Percentiles rank a stretch among this genome's conserved stretches.
phyloP scores from a whole-genome alignment of 2,329 filamentous ascomycete species.

The Botrytis hyacinthi region DNA sequence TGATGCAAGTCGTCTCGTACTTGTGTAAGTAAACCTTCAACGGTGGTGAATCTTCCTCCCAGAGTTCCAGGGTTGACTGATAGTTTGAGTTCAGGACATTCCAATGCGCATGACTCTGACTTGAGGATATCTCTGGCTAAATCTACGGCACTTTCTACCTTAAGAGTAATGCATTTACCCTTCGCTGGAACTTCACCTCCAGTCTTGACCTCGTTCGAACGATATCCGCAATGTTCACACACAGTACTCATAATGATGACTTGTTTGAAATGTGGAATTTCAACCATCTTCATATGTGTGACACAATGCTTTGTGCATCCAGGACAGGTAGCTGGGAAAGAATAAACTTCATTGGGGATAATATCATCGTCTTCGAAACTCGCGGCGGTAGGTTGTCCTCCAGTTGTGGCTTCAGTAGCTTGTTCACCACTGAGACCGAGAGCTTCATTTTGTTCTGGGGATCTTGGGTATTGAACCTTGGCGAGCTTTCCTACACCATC shows the following conservation, averaged over 20 bases:
- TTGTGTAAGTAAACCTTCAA: conserved; percentile 90
- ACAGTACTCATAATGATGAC: conserved; percentile 94
- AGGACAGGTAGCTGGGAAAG: conserved; percentile 87
- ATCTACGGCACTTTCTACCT: conserved; percentile 67
- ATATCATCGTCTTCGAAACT: conserved; percentile 64
- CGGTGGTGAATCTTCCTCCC: conserved; percentile 92
- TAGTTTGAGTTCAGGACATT: conserved; percentile 83
- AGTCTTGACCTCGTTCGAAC: conserved; percentile 96
- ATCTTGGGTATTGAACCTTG: conserved; percentile 79
- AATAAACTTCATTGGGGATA: conserved; percentile 87
- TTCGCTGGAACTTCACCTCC: conserved; percentile 86
- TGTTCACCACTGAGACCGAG: conserved; percentile 71
- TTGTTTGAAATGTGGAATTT: conserved; percentile 97
- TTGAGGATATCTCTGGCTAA: conserved; percentile 93
- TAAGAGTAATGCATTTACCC: conserved; percentile 78
- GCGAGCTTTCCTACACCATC: conserved; percentile 84
- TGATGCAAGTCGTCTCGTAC: conserved; percentile 84
- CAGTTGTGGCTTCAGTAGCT: conserved; percentile 49
- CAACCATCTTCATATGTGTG: conserved; percentile 98
- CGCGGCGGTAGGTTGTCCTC: conserved; percentile 43
- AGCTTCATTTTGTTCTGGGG: conserved; percentile 78
- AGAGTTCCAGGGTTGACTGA: conserved; percentile 90
- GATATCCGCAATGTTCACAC: conserved; percentile 89
- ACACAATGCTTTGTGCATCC: conserved; percentile 83
- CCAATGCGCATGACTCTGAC: conserved; percentile 84